Evolutionary conservation across 2,329 filamentous ascomycete genomes (phyloP), one percentile per base, ranked within the genome.

Genomic region (Aureobasidium lini): DNA sequence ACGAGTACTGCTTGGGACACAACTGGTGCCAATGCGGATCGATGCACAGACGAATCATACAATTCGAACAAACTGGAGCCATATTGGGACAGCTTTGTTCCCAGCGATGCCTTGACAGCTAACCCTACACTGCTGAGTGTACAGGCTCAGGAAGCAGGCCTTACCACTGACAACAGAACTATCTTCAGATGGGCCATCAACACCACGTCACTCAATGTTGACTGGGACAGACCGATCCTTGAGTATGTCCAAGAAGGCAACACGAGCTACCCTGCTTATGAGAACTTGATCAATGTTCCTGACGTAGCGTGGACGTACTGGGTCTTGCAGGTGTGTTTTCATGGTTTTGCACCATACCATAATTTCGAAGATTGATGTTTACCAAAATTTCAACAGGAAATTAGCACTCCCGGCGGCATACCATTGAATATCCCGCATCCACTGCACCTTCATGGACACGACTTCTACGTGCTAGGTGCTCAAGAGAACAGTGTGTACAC

Each of bases 101-200:
- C 64, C 4, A 56, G 68, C 64, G 2, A 64, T 59, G 18, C 67
- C 70, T 48, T 73, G 69, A 13, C 66, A 62, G 48, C 49, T 64
- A 8, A 64, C 32, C 46, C 57, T 13, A 36, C 9, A 2, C 29
- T 56, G 4, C 23, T 60, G 13, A 39, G 49, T 13, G 49, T 53
- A 7, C 23, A 43, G 11, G 28, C 36, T 32, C 16, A 53, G n/a
- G 16, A 43, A 4, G 28, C 64, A 10, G 52, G 61, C 32, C 43
- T 60, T 37, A 59, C 63, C 32, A 56, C 48, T 18, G 60, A 66
- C 61, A 64, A 63, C 39, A 13, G 50, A 36, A 60, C 61, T 6
- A 57, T 64, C n/a, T 69, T 74, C 11, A 73, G 73, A 60, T 76
- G 74, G 74, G 66, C 70, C n/a, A 68, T 76, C 59, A 71, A 76